A percentile compares a stretch with the other conserved stretches of the same genome.
These are phyloP conservation scores for Echeveria elegans DNA, from an alignment of 164 flowering plant genomes.

Conservation along the genomic window DNA sequence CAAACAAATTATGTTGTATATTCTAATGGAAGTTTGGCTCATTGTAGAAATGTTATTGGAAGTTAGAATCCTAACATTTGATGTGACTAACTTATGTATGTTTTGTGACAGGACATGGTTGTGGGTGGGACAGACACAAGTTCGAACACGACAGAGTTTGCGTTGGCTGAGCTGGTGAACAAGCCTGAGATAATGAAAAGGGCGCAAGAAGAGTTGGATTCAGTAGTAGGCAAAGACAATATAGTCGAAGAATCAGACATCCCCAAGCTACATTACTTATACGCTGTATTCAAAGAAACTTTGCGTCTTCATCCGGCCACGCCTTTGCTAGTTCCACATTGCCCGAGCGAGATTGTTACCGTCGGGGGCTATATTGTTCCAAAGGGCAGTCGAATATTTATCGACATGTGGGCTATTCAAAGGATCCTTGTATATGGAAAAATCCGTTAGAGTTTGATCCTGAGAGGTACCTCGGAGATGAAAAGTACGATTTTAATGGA, in stretches of 20 bases:
- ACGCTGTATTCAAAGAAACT: slow-evolving; percentile 29
- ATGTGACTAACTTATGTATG: not conserved
- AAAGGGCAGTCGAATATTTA: slow-evolving; percentile 6
- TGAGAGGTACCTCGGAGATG: slow-evolving; percentile 9
- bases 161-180: slow-evolving; percentile 31
- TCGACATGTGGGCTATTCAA: slow-evolving; percentile 15
- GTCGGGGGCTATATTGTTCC: slow-evolving; percentile 14
- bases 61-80: too few relatives aligned
- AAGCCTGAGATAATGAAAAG: slow-evolving; percentile 23
- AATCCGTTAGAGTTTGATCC: slow-evolving; percentile 14
- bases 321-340: slow-evolving; percentile 23
- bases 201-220: slow-evolving; percentile 24
- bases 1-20: too few relatives aligned
- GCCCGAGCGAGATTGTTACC: slow-evolving; percentile 2
- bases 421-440: slow-evolving; percentile 11
- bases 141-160: slow-evolving; percentile 24
- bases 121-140: slow-evolving; percentile 32
- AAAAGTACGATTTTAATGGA: not conserved
- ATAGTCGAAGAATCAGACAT: slow-evolving; percentile 33
- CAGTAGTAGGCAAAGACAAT: slow-evolving; percentile 23
- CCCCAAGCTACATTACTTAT: slow-evolving; percentile 20
- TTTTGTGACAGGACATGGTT: slow-evolving; percentile 26
- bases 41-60: too few relatives aligned
- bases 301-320: slow-evolving; percentile 26
- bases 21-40: too few relatives aligned